Percentiles rank a stretch among this genome's conserved stretches.
Conservation (phyloP, 164 flowering plant genomes). For the grape (Vitis vinifera) region DNA sequence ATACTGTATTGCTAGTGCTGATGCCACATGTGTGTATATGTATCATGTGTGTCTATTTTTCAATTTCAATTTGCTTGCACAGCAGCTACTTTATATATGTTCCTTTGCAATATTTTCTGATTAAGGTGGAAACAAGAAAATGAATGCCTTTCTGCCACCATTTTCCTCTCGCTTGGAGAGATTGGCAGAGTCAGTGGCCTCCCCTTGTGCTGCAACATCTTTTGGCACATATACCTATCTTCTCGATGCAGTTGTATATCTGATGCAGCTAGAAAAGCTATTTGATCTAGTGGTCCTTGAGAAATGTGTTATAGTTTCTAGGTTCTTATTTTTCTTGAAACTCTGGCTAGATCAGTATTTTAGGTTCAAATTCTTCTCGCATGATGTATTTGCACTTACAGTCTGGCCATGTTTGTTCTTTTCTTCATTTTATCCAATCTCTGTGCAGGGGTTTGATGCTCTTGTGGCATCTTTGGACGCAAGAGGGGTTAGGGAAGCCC, state of each 20-base stretch:
- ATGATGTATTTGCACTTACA: background rate
- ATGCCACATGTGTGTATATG: no score
- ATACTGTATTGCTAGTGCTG: no score
- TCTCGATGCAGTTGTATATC: no score
- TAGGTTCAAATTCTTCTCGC: background rate
- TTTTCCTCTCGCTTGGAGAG: no score
- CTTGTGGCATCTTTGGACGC: constrained; percentile 70
- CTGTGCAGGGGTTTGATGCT: constrained; percentile 72
- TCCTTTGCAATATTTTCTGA: no score
- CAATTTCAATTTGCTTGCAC: no score
- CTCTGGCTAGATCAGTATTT: background rate
- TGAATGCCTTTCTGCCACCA: no score
- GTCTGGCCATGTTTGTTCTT: background rate
- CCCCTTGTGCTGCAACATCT: background rate
- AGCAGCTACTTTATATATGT: no score
- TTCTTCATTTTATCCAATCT: background rate
- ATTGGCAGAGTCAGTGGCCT: background rate
- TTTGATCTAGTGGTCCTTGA: background rate
- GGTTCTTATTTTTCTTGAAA: background rate
- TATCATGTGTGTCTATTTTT: no score
- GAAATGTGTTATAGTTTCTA: background rate
- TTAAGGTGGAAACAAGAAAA: no score
- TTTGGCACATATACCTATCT: background rate
- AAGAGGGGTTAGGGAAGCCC: constrained; percentile 83
- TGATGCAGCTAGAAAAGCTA: no score